Conservation (phyloP, 2,329 filamentous ascomycete species). For the Talaromyces piceae region DNA sequence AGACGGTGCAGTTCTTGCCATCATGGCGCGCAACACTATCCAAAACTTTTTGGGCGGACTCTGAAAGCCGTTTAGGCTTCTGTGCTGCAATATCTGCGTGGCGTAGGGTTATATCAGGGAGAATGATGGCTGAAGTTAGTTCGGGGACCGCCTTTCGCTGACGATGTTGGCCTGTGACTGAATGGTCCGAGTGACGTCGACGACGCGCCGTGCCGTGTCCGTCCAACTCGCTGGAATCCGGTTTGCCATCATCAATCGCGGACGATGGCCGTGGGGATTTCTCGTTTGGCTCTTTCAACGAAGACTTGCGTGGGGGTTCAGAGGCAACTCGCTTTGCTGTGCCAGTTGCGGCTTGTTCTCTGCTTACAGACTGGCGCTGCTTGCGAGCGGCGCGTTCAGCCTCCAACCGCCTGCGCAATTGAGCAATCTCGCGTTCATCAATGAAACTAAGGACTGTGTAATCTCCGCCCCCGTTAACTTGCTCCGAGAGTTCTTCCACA, state of each 20-base stretch:
- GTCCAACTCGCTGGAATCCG: constrained; percentile 21
- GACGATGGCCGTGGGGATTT: constrained; percentile 26
- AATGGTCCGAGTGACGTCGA: constrained; percentile 37
- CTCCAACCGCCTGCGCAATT: constrained; percentile 49
- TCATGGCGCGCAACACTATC: constrained; percentile 42
- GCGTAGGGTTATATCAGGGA: constrained; percentile 54
- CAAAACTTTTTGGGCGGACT: constrained; percentile 34
- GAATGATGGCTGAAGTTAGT: constrained; percentile 58
- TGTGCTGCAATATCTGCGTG: constrained; percentile 21
- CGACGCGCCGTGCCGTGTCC: constrained; percentile 23
- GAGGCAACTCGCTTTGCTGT: constrained; percentile 30
- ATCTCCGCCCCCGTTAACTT: constrained; percentile 27
- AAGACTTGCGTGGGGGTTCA: constrained; percentile 45
- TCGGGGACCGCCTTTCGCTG: constrained; percentile 44
- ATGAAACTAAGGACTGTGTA: constrained; percentile 51
- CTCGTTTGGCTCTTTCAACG: constrained; percentile 44
- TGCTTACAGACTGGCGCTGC: constrained; percentile 26
- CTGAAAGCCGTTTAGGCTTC: constrained; percentile 28
- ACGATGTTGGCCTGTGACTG: constrained; percentile 43
- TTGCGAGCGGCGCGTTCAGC: constrained; percentile 44
- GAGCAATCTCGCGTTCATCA: constrained; percentile 45
- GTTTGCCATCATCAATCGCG: constrained; percentile 27
- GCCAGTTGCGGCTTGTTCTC: constrained; percentile 28
- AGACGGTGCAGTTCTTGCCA: constrained; percentile 50
- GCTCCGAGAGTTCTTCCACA: constrained; percentile 19